Evolutionary conservation across 2,329 filamentous ascomycete species (phyloP), one percentile per base, ranked within the genome.

Genomic region (Alternaria sp.): DNA sequence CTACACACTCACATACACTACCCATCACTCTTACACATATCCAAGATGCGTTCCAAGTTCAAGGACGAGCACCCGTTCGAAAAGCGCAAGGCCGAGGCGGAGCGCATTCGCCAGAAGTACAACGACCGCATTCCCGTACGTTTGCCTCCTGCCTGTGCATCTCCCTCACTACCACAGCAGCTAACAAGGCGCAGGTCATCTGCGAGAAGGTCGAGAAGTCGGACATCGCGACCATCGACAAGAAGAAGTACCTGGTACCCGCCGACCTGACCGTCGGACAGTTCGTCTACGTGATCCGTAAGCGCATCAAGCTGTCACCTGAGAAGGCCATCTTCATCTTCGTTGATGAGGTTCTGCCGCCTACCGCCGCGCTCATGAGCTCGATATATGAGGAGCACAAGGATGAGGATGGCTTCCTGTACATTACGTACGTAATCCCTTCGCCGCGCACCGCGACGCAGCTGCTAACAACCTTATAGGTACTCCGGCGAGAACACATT

Each of bases 321-420:
- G 96, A 99, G 87, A 99, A 99, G 89, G 96, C 96, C 81, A 99
- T 99, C 85, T 99, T 99, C 88, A 98, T 99, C 88, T 99, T 98
- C 84, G 96, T 99, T 79, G 95, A 98, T 81, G 96, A 98, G 85
- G 95, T 97, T 55, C 88, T 99, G 60, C 96, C 96, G 55, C 96
- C 96, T 3, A 98, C 96, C 9, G 96, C 96, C 63, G 96, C 96
- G 63, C 89, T 99, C 57, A 99, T 99, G 96, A 97, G 93, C 86
- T 96, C 92, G 82, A 98, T 99, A 84, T 99, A 99, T 82, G 96
- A 99, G 83, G 95, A 98, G 83, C 96, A 99, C 89, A 98, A 99
- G 87, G 88, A 90, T 75, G 88, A 90, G 81, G 88, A 90, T 77
- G 93, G 93, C 54, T 97, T 98, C 87, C 88, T 99, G 65, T 99